A percentile compares a stretch with the other conserved stretches of the same genome.
Evolutionary conservation across 2,329 filamentous ascomycete genomes (phyloP).

Genomic region (Escovopsis sp.): DNA sequence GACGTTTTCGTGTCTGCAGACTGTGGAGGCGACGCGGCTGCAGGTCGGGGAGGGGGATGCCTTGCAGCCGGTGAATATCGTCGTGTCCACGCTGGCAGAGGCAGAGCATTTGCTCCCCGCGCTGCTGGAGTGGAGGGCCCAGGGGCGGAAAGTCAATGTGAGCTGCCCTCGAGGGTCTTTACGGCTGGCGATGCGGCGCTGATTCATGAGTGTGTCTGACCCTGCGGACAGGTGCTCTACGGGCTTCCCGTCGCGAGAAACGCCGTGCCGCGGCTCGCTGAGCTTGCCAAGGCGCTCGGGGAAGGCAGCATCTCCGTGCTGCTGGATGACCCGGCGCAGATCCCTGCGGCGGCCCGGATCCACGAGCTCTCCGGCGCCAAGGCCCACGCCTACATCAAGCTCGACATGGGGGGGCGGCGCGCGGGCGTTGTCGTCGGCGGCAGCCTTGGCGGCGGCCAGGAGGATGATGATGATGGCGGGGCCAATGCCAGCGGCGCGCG

Average conservation of each 20-base stretch:
- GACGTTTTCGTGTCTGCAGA: conserved; percentile 27
- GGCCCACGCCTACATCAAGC: conserved; percentile 52
- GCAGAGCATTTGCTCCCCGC: conserved; percentile 51
- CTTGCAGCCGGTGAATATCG: conserved; percentile 38
- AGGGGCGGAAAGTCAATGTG: conserved; percentile 45
- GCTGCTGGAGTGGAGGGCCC: conserved; percentile 39
- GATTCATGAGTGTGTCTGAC: not conserved
- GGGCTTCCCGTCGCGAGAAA: conserved; percentile 54
- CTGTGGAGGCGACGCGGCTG: conserved; percentile 47
- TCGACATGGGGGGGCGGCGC: conserved; percentile 59
- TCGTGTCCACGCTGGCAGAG: conserved; percentile 63
- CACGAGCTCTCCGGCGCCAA: conserved; percentile 27
- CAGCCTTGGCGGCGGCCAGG: no score
- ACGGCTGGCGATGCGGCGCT: not conserved
- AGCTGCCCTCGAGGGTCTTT: conserved; percentile 8
- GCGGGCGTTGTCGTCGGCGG: conserved; percentile 40
- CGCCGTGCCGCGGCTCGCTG: conserved; percentile 42
- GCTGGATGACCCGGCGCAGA: conserved; percentile 52
- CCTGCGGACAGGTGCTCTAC: conserved; percentile 43
- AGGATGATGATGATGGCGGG: no score
- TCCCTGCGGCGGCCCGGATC: conserved; percentile 31
- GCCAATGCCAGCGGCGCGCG: no score
- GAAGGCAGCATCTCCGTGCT: conserved; percentile 45
- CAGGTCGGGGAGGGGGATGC: conserved; percentile 47
- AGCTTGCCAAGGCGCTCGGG: conserved; percentile 40